phyloP scores from a whole-genome alignment of 1,139 yeast species.

The Hemisphaericaspora subhashii region DNA sequence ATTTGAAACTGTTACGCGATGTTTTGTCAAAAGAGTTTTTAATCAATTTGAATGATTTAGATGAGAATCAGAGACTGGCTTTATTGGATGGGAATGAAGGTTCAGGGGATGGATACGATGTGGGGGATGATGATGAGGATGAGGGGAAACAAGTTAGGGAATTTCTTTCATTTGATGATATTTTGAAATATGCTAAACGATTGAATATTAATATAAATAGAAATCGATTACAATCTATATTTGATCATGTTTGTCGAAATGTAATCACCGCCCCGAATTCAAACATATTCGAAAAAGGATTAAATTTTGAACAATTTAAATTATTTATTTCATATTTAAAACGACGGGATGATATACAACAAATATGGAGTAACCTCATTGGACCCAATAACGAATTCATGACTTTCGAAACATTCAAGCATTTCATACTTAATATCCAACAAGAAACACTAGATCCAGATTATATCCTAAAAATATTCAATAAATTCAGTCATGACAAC shows the following conservation, averaged over 20 bases:
- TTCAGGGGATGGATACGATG: slow-evolving; percentile 15
- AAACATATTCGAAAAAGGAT: slow-evolving; percentile 17
- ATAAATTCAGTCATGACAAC: slow-evolving; percentile 38
- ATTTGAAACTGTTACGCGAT: slow-evolving; percentile 39
- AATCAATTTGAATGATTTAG: slow-evolving; percentile 29
- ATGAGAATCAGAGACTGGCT: slow-evolving; percentile 25
- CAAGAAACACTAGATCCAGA: slow-evolving; percentile 38
- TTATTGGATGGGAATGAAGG: slow-evolving; percentile 13
- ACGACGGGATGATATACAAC: slow-evolving; percentile 31
- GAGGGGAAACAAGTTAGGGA: slow-evolving; percentile 26
- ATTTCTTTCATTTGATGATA: slow-evolving; percentile 64
- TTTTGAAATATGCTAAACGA: slow-evolving; percentile 61
- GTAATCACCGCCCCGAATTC: slow-evolving; percentile 5
- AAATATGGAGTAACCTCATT: slow-evolving; percentile 26
- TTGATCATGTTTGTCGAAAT: slow-evolving; percentile 38
- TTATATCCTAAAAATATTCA: slow-evolving; percentile 37
- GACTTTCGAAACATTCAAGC: slow-evolving; percentile 44
- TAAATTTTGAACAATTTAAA: slow-evolving; percentile 73
- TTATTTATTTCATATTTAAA: slow-evolving; percentile 57
- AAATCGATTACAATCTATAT: slow-evolving; percentile 33
- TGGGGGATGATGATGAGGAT: slow-evolving; percentile 10
- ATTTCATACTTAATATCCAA: slow-evolving; percentile 54
- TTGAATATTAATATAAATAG: slow-evolving; percentile 61
- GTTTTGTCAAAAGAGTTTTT: slow-evolving; percentile 34
- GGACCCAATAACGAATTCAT: slow-evolving; percentile 32